Base-by-base conservation (phyloP, 306 rosid species). In the Datisca glomerata region DNA sequence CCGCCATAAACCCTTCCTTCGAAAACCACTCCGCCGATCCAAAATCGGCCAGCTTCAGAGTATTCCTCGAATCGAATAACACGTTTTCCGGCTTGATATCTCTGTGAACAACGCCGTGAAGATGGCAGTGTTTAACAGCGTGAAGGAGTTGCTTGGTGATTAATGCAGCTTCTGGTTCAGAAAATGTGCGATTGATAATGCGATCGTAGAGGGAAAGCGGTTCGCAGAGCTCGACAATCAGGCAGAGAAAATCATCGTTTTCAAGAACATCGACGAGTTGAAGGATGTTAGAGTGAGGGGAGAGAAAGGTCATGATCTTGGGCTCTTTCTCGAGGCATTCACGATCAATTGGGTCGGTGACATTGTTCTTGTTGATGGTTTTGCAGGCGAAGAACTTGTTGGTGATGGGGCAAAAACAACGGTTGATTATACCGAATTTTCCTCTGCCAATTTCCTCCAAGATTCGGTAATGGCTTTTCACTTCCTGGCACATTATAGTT, bases 401-500 rank as follows among this genome's bases (percentile, higher is more conserved):
- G 4, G 71, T 34, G 8, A 12, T 7, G 0, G 58, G 60, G 53
- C 79, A 43, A 38, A 59, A 67, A 34, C 82, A 85, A 6, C 89
- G 81, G 35, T 51, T 56, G 8, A 85, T 73, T 18, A 64, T 78
- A 49, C 82, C 93, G 64, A 85, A 80, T 2, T 68, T 51, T 4
- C 93, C 96, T 1, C 89, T 76, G 4, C 96, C 96, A 23, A 85
- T 67, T 46, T 80, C 93, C 19, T 85, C 78, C n/a, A 60, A 24
- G 21, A 68, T 24, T 53, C 75, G 63, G 78, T 80, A 85, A 11
- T 69, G 49, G 9, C 45, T 55, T 24, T 51, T 64, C 39, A 67
- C 48, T 21, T 66, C 65, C 41, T 69, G 72, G 20, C 69, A 57
- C 95, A 89, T 85, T 47, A n/a, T n/a, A n/a, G n/a, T n/a, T n/a